Conservation (phyloP, 768 basidiomycete genomes). For the Leucosporidium yakuticum region DNA sequence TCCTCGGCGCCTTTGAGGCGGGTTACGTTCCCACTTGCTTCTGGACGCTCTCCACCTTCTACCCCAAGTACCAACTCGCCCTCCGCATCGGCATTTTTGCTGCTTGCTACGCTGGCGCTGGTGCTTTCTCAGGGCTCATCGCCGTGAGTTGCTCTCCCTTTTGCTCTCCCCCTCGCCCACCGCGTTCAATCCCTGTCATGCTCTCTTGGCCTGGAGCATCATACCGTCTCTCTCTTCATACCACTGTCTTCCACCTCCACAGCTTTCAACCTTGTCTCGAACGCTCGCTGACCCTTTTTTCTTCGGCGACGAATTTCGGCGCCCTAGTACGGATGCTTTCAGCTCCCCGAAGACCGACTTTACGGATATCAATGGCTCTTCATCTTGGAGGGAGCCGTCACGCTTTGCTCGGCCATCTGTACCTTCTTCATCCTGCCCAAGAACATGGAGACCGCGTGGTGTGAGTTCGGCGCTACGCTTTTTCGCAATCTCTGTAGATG, state of each 20-base stretch:
- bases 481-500: background rate
- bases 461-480: background rate
- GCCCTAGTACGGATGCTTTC: too few relatives aligned
- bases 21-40: background rate
- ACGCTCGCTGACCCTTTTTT: too few relatives aligned
- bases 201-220: too few relatives aligned
- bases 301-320: too few relatives aligned
- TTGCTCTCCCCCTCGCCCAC: too few relatives aligned
- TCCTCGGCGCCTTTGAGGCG: conserved; percentile 7
- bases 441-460: background rate
- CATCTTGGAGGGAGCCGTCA: conserved; percentile 15
- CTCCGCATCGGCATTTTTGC: conserved; percentile 13
- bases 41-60: conserved; percentile 9
- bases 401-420: conserved; percentile 2
- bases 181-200: too few relatives aligned
- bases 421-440: conserved; percentile 5
- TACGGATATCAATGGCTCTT: conserved; percentile 14
- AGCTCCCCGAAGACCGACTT: too few relatives aligned
- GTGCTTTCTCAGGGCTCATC: background rate
- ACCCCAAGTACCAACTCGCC: conserved; percentile 7
- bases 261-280: too few relatives aligned
- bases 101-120: background rate
- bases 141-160: background rate
- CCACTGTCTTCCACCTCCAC: too few relatives aligned
- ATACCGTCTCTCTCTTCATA: too few relatives aligned